These are phyloP conservation scores for Epichloe uncinata DNA, from an alignment of 2,329 filamentous ascomycete species.

Conservation along the genomic window DNA sequence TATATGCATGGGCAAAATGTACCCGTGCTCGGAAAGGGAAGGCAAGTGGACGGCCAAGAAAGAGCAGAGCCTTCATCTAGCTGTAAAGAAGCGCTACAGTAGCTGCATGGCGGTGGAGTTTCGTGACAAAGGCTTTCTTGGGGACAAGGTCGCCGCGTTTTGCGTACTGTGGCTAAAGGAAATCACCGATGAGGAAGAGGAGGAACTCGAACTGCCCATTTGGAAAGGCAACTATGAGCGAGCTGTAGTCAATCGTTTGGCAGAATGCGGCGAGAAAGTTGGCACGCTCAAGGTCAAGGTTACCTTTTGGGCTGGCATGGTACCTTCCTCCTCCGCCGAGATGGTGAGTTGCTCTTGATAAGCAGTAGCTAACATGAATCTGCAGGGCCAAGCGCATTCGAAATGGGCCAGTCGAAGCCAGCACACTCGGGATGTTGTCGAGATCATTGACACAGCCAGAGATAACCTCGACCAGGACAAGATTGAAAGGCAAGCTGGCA, in stretches of 20 bases:
- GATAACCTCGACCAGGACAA: slow-evolving; percentile 20
- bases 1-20: slow-evolving; percentile 45
- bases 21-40: slow-evolving; percentile 27
- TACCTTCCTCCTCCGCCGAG: slow-evolving; percentile 6
- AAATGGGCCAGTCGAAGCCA: slow-evolving; percentile 21
- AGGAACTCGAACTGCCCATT: slow-evolving; percentile 43
- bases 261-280: slow-evolving; percentile 33
- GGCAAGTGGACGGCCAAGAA: slow-evolving; percentile 41
- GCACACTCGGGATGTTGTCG: slow-evolving; percentile 24
- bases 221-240: slow-evolving; percentile 45
- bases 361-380: background rate
- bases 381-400: slow-evolving; percentile 22
- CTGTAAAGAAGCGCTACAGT: slow-evolving; percentile 46
- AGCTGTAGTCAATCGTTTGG: slow-evolving; percentile 32
- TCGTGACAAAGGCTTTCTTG: slow-evolving; percentile 25
- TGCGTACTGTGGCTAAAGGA: slow-evolving; percentile 56
- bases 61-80: slow-evolving; percentile 29
- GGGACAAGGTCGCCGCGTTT: slow-evolving; percentile 46
- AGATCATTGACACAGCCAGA: slow-evolving; percentile 33
- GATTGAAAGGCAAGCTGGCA: slow-evolving; percentile 21
- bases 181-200: slow-evolving; percentile 53
- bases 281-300: slow-evolving; percentile 29
- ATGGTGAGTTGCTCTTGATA: background rate
- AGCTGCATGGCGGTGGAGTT: slow-evolving; percentile 44
- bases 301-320: slow-evolving; percentile 24